Percentiles rank a stretch among this genome's conserved stretches.
These are phyloP conservation scores for Colletotrichum paranaense DNA, from an alignment of 2,329 filamentous ascomycete species.

Conservation along the genomic window DNA sequence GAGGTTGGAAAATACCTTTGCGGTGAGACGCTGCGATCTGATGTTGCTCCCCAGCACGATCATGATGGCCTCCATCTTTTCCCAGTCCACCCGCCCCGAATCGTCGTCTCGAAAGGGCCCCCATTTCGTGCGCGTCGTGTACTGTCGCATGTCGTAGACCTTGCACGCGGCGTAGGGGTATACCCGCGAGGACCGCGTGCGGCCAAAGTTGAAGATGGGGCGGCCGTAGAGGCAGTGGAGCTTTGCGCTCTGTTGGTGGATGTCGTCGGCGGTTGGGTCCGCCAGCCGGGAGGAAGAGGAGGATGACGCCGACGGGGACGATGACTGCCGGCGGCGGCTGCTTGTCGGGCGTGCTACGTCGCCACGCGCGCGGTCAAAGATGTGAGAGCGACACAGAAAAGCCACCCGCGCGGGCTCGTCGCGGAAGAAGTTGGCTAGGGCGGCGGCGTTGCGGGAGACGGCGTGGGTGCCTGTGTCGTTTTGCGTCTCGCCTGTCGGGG, in stretches of 20 bases:
- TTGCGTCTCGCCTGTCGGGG: constrained; percentile 45
- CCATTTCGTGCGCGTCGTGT: constrained; percentile 72
- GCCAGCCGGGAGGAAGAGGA: background rate
- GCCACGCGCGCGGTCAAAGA: constrained; percentile 69
- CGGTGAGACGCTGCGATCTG: constrained; percentile 56
- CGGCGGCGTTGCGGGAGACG: constrained; percentile 58
- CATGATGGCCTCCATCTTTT: constrained; percentile 81
- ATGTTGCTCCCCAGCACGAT: constrained; percentile 75
- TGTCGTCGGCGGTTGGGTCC: background rate
- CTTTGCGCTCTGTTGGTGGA: constrained; percentile 74
- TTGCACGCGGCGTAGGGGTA: constrained; percentile 74
- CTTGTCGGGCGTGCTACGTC: constrained; percentile 32
- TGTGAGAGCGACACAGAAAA: constrained; percentile 72
- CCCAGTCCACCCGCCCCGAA: constrained; percentile 76
- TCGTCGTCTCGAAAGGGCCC: constrained; percentile 78
- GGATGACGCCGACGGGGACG: background rate
- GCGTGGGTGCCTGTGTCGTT: constrained; percentile 49
- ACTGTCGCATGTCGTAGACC: constrained; percentile 80
- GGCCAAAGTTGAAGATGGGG: constrained; percentile 58
- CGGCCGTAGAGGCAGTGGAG: constrained; percentile 77
- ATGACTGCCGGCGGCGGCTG: background rate
- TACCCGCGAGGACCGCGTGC: constrained; percentile 49
- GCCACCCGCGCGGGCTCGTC: constrained; percentile 63
- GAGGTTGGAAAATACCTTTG: constrained; percentile 60
- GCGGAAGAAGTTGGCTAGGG: constrained; percentile 59